Evolutionary conservation across 306 rosid species (phyloP).

Genomic region (Cicer yamashitae): DNA sequence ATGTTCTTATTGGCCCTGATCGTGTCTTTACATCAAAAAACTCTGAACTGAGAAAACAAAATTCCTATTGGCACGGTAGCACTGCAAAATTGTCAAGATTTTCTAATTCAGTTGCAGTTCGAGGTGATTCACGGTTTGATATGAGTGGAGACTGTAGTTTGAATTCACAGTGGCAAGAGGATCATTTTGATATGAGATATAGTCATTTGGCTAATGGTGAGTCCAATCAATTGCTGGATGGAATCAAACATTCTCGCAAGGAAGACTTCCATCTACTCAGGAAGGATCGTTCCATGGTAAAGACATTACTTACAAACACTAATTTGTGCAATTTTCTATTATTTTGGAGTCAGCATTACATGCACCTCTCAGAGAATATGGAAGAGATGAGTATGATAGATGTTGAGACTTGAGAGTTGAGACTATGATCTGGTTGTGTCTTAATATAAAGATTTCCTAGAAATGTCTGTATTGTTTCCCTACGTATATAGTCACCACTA

Average conservation of each 20-base stretch:
- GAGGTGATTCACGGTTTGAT: slow-evolving; percentile 58
- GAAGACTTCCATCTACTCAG: slow-evolving; percentile 52
- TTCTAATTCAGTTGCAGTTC: slow-evolving; percentile 68
- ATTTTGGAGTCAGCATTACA: slow-evolving; percentile 10
- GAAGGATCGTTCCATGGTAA: slow-evolving; percentile 66
- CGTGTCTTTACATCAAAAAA: slow-evolving; percentile 43
- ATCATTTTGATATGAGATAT: slow-evolving; percentile 51
- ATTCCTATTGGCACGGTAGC: slow-evolving; percentile 49
- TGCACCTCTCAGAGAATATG: slow-evolving; percentile 15
- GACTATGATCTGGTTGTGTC: slow-evolving; percentile 7
- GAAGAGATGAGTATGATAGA: slow-evolving; percentile 33
- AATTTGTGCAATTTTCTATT: slow-evolving; percentile 30
- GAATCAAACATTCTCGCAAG: slow-evolving; percentile 52
- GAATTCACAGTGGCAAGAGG: slow-evolving; percentile 67
- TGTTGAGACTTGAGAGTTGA: slow-evolving; percentile 19
- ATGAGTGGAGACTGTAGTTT: slow-evolving; percentile 50
- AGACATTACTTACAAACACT: slow-evolving; percentile 33
- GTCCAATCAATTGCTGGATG: slow-evolving; percentile 59
- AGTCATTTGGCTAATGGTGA: slow-evolving; percentile 55
- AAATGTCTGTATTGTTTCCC: slow-evolving; percentile 6
- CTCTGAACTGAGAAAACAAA: slow-evolving; percentile 58
- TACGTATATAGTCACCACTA: not conserved
- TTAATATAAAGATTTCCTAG: slow-evolving; percentile 27
- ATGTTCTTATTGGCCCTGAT: slow-evolving; percentile 39
- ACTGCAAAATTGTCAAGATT: slow-evolving; percentile 58